Evolutionary conservation across 306 rosid genomes (phyloP).

Genomic region (Gastrolobium villosum): DNA sequence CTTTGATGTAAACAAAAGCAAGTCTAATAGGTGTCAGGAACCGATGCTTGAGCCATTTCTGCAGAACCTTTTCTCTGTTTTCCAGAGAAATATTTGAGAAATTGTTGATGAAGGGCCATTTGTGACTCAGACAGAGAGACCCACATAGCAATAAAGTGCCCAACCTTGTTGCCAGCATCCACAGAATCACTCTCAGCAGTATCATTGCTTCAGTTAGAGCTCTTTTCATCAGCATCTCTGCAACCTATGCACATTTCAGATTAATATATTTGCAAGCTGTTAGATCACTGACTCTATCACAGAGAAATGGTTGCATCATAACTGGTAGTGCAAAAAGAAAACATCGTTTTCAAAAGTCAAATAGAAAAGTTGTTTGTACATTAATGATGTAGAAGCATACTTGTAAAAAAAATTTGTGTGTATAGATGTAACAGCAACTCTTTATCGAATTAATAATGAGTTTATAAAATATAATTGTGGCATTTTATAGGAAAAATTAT

Average conservation of each 20-base stretch:
- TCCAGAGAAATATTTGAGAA: slow-evolving; percentile 66
- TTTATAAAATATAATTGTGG: slow-evolving; percentile 1
- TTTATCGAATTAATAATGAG: neutral
- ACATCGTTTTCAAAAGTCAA: neutral
- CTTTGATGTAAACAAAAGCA: slow-evolving; percentile 61
- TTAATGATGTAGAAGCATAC: neutral
- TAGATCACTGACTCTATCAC: neutral
- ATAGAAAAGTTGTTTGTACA: neutral
- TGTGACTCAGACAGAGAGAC: slow-evolving; percentile 53
- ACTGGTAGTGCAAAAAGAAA: neutral
- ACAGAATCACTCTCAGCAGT: slow-evolving; percentile 61
- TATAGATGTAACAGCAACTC: neutral
- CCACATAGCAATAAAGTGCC: slow-evolving; percentile 84
- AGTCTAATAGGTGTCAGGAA: slow-evolving; percentile 73
- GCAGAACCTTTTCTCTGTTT: slow-evolving; percentile 73
- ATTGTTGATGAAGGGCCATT: slow-evolving; percentile 75
- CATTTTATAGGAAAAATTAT: neutral
- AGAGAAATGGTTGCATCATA: neutral
- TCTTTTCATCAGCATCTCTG: slow-evolving; percentile 59
- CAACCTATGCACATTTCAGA: slow-evolving; percentile 55
- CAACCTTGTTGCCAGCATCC: slow-evolving; percentile 64
- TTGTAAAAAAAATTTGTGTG: too few relatives aligned
- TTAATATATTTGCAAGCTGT: neutral
- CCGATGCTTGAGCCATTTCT: slow-evolving; percentile 64
- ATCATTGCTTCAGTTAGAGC: slow-evolving; percentile 64